Conservation (phyloP, 164 flowering plant species). For the Buxus sempervirens region DNA sequence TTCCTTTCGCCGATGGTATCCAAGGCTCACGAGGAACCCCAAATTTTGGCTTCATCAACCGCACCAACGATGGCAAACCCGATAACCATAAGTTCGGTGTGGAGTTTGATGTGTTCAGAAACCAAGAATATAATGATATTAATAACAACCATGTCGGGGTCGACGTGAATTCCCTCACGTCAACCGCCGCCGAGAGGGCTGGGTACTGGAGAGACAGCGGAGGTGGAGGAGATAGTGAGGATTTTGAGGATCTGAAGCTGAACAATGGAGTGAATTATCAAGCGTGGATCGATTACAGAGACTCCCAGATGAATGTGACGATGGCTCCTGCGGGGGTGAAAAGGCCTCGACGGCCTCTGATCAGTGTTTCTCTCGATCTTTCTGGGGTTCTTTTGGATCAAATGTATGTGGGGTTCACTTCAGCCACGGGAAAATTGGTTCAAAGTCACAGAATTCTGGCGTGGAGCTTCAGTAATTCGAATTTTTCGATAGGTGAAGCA, state of each 20-base stretch:
- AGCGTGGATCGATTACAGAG: slow-evolving; percentile 59
- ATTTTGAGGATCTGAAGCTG: slow-evolving; percentile 33
- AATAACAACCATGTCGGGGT: slow-evolving; percentile 58
- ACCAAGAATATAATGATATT: slow-evolving; percentile 48
- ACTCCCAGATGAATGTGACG: slow-evolving; percentile 39
- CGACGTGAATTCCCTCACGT: slow-evolving; percentile 48
- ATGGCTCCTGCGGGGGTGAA: slow-evolving; percentile 47
- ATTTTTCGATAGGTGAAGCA: slow-evolving; percentile 31
- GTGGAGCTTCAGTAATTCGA: slow-evolving; percentile 64
- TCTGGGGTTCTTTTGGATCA: slow-evolving; percentile 51
- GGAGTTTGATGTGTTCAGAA: slow-evolving; percentile 59
- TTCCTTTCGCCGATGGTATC: slow-evolving; percentile 38
- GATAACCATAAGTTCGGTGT: slow-evolving; percentile 52
- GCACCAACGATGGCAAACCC: slow-evolving; percentile 30
- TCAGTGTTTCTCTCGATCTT: slow-evolving; percentile 35
- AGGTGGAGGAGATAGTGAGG: slow-evolving; percentile 5
- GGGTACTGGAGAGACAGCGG: slow-evolving; percentile 40
- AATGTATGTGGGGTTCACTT: slow-evolving; percentile 68
- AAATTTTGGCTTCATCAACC: slow-evolving; percentile 45
- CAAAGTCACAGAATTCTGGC: slow-evolving; percentile 48
- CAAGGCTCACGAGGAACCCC: slow-evolving; percentile 37
- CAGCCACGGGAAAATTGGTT: slow-evolving; percentile 43
- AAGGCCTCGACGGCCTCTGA: slow-evolving; percentile 36
- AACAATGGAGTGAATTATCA: slow-evolving; percentile 63
- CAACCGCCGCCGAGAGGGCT: slow-evolving; percentile 29